Evolutionary conservation across 73 alveolate species (phyloP), one percentile per base, ranked within the genome.

Genomic region (Breviolum minutum): DNA sequence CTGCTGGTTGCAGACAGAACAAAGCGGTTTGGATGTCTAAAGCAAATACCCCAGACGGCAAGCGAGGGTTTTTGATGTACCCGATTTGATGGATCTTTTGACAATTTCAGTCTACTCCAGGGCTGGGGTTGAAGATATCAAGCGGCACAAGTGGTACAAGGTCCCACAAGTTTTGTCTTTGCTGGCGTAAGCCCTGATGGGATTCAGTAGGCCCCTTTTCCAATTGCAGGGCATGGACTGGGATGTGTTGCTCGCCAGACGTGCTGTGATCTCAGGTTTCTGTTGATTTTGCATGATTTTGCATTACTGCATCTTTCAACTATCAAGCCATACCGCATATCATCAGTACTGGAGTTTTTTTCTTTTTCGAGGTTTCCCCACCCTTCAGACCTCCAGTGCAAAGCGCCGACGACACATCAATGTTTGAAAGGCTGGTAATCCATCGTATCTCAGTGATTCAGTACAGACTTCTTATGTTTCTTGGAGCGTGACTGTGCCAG

Each of bases 1-100:
- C 96, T 99, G 87, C 96, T 99, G 92, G 99, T 97, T 69, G 99
- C 99, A 40, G 99, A 99, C 98, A 98, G 99, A 60, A 99, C 99
- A 19, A 99, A 99, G 99, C 99, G 99, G 90, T 99, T 99, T 97
- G 99, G 99, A 20, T 99, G 99, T 99, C 99, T 99, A 85, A 99
- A 94, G 99, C 96, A 83, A 61, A 14, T 68, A n/a, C 71, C 95
- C 30, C 8, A 30, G 84, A 12, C 48, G 62, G 83, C 16, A 9
- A 9, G 95, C 16, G 40, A 20, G 69, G 48, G 17, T 14, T 85
- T 62, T 0, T 26, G 62, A 8, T 61, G 64, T 22, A 16, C 22
- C 17, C 17, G 3, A 63, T 7, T 27, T 64, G 84, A 29, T 26
- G 9, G 63, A 14, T 64, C 63, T 27, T n/a, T 10, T 40, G 54